These are phyloP conservation scores for Neurospora sp. DNA, from an alignment of 2,329 filamentous ascomycete genomes.

Conservation along the genomic window DNA sequence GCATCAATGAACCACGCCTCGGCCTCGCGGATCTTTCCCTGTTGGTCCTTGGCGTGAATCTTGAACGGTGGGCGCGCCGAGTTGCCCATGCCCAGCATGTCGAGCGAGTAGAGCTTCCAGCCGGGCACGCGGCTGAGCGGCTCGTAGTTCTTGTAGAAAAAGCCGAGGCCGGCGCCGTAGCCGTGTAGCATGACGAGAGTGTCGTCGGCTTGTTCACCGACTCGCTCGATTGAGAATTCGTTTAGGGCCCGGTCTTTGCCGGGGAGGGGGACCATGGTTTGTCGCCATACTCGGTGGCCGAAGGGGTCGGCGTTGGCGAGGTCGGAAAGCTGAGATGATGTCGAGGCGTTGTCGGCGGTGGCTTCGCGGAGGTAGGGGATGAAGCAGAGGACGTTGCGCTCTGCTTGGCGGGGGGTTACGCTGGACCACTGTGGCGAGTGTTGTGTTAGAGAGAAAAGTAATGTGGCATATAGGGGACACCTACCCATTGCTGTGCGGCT, in stretches of 20 bases:
- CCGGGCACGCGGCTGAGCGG: conserved; percentile 66
- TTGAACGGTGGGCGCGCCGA: conserved; percentile 76
- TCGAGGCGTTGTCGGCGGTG: conserved; percentile 32
- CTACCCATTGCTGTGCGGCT: conserved; percentile 81
- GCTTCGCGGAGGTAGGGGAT: conserved; percentile 75
- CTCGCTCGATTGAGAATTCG: conserved; percentile 81
- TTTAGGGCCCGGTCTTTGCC: conserved; percentile 85
- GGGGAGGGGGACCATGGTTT: conserved; percentile 71
- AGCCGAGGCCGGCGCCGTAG: conserved; percentile 90
- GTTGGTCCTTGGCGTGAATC: conserved; percentile 73
- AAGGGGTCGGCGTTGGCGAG: conserved; percentile 56
- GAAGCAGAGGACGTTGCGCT: conserved; percentile 78
- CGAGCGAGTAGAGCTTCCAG: conserved; percentile 88
- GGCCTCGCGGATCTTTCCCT: conserved; percentile 75
- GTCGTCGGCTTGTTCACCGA: conserved; percentile 70
- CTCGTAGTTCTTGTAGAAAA: conserved; percentile 98
- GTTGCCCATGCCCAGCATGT: conserved; percentile 91
- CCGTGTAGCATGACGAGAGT: conserved; percentile 94
- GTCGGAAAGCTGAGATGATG: conserved; percentile 29
- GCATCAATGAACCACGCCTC: conserved; percentile 96
- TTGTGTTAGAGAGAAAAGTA: background rate
- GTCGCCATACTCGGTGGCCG: conserved; percentile 78
- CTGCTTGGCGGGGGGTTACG: conserved; percentile 71
- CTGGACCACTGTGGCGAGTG: conserved; percentile 60
- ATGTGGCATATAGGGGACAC: conserved; percentile 21